phyloP scores from a whole-genome alignment of 2,329 filamentous ascomycete species.

The Pseudogymnoascus sp. region DNA sequence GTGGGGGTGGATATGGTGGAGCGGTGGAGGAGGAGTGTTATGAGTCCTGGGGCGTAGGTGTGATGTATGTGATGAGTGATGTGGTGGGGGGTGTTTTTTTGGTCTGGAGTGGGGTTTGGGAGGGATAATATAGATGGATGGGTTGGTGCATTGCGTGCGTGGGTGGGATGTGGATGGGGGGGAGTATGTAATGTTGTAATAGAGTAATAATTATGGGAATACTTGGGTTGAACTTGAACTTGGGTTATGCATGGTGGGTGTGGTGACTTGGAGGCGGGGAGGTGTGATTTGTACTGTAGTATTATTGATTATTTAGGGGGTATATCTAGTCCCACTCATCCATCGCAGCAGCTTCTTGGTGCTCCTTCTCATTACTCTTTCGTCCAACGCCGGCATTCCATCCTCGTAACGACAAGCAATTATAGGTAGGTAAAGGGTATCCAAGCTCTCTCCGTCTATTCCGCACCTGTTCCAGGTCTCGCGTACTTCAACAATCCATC shows the following conservation, averaged over 20 bases:
- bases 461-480: neutral
- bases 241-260: neutral
- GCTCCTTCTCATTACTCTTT: neutral
- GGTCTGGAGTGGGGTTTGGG: neutral
- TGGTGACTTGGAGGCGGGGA: neutral
- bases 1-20: slow-evolving; percentile 31
- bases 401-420: neutral
- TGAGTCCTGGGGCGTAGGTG: slow-evolving; percentile 13
- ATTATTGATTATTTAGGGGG: neutral
- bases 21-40: slow-evolving; percentile 30
- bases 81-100: neutral
- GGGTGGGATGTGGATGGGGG: neutral
- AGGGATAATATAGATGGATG: neutral
- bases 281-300: neutral
- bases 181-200: neutral
- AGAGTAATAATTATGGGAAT: slow-evolving; percentile 1
- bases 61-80: neutral
- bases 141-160: neutral
- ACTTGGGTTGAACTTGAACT: neutral
- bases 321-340: neutral
- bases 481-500: neutral
- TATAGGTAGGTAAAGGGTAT: neutral
- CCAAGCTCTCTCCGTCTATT: neutral
- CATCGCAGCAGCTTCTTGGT: neutral
- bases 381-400: neutral